phyloP scores from a whole-genome alignment of 441 rosid species.

The Pelargonium myrrhifolium region DNA sequence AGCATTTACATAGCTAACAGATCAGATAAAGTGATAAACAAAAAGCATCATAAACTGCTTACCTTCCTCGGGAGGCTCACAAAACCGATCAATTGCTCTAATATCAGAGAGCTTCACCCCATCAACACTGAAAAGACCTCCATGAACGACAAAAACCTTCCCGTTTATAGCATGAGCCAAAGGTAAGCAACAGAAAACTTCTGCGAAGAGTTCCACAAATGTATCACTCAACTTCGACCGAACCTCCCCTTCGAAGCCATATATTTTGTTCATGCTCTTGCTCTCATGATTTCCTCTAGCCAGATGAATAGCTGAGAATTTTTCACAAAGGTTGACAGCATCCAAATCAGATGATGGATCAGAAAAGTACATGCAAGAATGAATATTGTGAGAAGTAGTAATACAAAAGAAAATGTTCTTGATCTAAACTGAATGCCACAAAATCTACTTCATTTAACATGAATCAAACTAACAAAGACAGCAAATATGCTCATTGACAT shows the following conservation, averaged over 20 bases:
- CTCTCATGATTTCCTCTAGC: conserved; percentile 98
- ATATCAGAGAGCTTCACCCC: conserved; percentile 91
- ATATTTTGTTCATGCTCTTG: conserved; percentile 98
- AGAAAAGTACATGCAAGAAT: neutral
- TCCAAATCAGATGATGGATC: neutral
- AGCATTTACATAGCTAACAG: neutral
- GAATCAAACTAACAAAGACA: neutral
- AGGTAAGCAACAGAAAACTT: conserved; percentile 91
- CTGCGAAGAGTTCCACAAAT: conserved; percentile 93
- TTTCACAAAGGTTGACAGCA: conserved; percentile 7
- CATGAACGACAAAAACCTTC: conserved; percentile 88
- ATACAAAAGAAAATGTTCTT: neutral
- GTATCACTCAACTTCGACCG: conserved; percentile 86
- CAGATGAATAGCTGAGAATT: conserved; percentile 69
- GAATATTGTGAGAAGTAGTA: neutral
- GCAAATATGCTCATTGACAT: neutral
- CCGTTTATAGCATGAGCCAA: conserved; percentile 78
- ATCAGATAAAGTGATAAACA: conserved; percentile 7
- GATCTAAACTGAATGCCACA: neutral
- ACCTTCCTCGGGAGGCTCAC: conserved; percentile 99
- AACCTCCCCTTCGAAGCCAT: conserved; percentile 98
- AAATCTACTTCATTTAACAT: neutral
- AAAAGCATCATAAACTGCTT: conserved; percentile 3
- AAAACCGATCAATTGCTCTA: conserved; percentile 72
- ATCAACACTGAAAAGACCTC: conserved; percentile 93